These are phyloP conservation scores for Raphanus hybrid DNA, from an alignment of 441 rosid species.

Conservation along the genomic window DNA sequence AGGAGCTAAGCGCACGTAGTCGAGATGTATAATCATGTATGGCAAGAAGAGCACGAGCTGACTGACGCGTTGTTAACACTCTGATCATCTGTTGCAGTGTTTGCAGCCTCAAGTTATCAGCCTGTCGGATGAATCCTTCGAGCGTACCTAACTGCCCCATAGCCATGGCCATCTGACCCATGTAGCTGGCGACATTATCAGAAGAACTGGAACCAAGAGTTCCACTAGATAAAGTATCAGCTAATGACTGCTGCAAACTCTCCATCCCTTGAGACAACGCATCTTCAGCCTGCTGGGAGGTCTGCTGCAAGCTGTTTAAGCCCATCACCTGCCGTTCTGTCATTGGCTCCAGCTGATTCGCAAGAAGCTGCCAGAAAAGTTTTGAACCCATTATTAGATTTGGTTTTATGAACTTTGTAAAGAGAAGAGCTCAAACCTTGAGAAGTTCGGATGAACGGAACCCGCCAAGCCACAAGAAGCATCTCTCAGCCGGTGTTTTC, in stretches of 20 bases:
- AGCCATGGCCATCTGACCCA: conserved; percentile 99
- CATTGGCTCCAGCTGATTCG: conserved; percentile 81
- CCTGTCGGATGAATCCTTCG: conserved; percentile 82
- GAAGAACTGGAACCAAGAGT: conserved; percentile 69
- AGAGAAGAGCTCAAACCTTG: conserved; percentile 51
- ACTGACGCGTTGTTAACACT: conserved; percentile 81
- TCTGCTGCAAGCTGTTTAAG: conserved; percentile 74
- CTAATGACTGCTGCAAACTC: conserved; percentile 80
- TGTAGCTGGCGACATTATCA: conserved; percentile 81
- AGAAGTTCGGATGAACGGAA: conserved; percentile 91
- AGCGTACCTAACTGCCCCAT: conserved; percentile 91
- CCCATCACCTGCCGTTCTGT: conserved; percentile 75
- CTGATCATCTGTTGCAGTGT: conserved; percentile 88
- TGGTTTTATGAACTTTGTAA: conserved; percentile 7
- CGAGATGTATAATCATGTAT: conserved; percentile 86
- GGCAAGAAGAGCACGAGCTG: conserved; percentile 88
- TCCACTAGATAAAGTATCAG: conserved; percentile 78
- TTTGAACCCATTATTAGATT: conserved; percentile 14
- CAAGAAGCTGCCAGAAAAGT: conserved; percentile 60
- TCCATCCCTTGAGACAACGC: conserved; percentile 95
- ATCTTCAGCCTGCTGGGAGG: conserved; percentile 87
- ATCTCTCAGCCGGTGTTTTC: conserved; percentile 95
- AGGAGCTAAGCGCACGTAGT: conserved; percentile 90
- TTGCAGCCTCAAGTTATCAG: conserved; percentile 91
- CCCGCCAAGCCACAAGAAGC: conserved; percentile 95